Base-by-base conservation (phyloP, 179 eudicot genomes). In the Pouteria campechiana region DNA sequence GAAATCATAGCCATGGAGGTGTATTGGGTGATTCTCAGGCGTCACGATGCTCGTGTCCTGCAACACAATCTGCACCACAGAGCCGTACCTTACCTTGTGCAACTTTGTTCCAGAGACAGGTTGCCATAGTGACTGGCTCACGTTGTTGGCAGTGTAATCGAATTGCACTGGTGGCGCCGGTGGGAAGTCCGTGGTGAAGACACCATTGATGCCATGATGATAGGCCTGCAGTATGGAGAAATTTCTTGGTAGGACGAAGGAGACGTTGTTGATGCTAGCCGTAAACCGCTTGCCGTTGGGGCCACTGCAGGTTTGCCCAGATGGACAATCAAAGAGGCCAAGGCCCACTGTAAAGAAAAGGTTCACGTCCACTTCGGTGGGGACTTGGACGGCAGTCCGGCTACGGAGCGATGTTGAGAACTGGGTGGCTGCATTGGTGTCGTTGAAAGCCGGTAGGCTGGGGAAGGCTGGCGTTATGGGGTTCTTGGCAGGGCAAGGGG, bases 1-100 rank as follows among this genome's bases (percentile, higher is more conserved):
- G 67, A 88, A 88, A 49, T 88, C 96, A 35, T 88, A 83, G 9
- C 96, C 96, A 37, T 88, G 94, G 3, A 88, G 65, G 66, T 88
- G 96, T 53, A 88, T 75, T 2, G 96, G 96, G 42, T 88, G 96
- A 47, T 88, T 88, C 57, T 88, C 96, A 0, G 73, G 72, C 1
- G 81, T 57, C 32, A 88, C 68, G 22, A 88, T 88, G 31, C 72
- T 83, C 1, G 94, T 83, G 40, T 80, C 94, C 60, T 88, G 96
- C 23, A 88, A 25, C n/a, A 88, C 87, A 13, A 88, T 2, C 53
- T 88, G 94, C 2, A 88, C 96, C 19, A 44, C 64, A 2, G 93
- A 52, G 0, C 87, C 96, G 25, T 52, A 88, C 31, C 54, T 79
- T 17, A 88, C 46, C 42, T 43, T 57, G 58, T 88, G 80, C n/a